Percentiles rank a stretch among this genome's conserved stretches.
Evolutionary conservation across 805 yeast species (phyloP).

Genomic region (Saturnispora zaruensis): DNA sequence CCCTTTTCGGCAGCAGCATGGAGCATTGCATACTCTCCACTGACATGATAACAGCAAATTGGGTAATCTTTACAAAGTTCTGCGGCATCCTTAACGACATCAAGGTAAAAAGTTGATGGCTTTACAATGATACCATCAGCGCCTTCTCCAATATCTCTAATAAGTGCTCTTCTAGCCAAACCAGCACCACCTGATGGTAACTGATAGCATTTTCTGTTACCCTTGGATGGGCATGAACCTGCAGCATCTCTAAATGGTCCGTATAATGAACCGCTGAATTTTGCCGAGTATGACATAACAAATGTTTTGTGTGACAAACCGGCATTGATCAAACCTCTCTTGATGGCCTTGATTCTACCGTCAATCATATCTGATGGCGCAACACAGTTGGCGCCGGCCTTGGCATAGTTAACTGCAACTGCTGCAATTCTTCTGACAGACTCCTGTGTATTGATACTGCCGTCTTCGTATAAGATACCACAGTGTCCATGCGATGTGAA

Average conservation of each 20-base stretch:
- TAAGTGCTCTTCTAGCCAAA: conserved; percentile 82
- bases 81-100: conserved; percentile 81
- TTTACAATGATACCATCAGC: conserved; percentile 93
- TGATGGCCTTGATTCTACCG: conserved; percentile 85
- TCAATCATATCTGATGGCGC: conserved; percentile 99
- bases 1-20: conserved; percentile 98
- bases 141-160: conserved; percentile 84
- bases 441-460: conserved; percentile 64
- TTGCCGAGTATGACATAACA: conserved; percentile 91
- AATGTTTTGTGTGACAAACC: conserved; percentile 80
- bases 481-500: conserved; percentile 98
- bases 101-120: conserved; percentile 93
- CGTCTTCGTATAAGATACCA: conserved; percentile 83
- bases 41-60: conserved; percentile 89
- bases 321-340: conserved; percentile 70
- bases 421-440: conserved; percentile 82
- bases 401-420: conserved; percentile 90
- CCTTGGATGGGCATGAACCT: conserved; percentile 78
- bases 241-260: conserved; percentile 99
- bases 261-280: conserved; percentile 81
- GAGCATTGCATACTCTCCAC: conserved; percentile 96
- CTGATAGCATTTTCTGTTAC: conserved; percentile 90
- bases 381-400: conserved; percentile 91
- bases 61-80: conserved; percentile 78
- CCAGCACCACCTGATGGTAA: conserved; percentile 91